Conservation (phyloP, 2,329 filamentous ascomycete species). For the Graphium sp. region DNA sequence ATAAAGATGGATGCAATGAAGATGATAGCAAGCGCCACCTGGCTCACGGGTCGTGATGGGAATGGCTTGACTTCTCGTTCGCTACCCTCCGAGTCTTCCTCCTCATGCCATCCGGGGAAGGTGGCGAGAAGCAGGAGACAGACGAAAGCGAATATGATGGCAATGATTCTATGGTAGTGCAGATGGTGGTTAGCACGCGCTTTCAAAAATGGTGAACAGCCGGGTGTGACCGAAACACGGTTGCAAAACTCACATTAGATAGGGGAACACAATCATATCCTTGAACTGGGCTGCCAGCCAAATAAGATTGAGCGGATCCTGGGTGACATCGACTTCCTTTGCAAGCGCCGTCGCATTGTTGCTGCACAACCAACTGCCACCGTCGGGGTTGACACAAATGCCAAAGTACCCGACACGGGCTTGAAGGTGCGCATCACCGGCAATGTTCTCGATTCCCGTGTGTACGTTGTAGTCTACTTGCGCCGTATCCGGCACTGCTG, state of each 20-base stretch:
- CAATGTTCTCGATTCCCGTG: conserved; percentile 76
- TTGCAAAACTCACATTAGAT: conserved; percentile 56
- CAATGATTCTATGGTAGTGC: conserved; percentile 81
- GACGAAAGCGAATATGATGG: conserved; percentile 92
- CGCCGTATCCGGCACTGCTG: conserved; percentile 63
- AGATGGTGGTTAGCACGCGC: too few species aligned
- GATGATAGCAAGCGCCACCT: conserved; percentile 85
- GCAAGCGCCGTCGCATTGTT: conserved; percentile 93
- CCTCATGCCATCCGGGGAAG: conserved; percentile 95
- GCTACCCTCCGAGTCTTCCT: conserved; percentile 62
- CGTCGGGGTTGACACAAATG: conserved; percentile 86
- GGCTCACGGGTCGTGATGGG: conserved; percentile 79
- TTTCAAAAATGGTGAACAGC: too few species aligned
- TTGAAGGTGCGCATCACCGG: conserved; percentile 67
- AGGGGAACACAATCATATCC: conserved; percentile 95
- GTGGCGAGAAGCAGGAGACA: conserved; percentile 90
- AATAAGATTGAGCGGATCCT: conserved; percentile 91
- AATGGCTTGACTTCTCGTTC: conserved; percentile 90
- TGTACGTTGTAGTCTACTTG: conserved; percentile 85
- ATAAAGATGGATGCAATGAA: conserved; percentile 59
- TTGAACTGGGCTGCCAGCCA: conserved; percentile 97
- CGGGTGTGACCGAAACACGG: too few species aligned
- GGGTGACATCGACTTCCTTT: conserved; percentile 73
- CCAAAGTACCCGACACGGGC: conserved; percentile 95
- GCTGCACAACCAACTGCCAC: conserved; percentile 83